Evolutionary conservation across 352 stramenopile species (phyloP), one percentile per base, ranked within the genome.

Genomic region (Thraustochytrium striatum): DNA sequence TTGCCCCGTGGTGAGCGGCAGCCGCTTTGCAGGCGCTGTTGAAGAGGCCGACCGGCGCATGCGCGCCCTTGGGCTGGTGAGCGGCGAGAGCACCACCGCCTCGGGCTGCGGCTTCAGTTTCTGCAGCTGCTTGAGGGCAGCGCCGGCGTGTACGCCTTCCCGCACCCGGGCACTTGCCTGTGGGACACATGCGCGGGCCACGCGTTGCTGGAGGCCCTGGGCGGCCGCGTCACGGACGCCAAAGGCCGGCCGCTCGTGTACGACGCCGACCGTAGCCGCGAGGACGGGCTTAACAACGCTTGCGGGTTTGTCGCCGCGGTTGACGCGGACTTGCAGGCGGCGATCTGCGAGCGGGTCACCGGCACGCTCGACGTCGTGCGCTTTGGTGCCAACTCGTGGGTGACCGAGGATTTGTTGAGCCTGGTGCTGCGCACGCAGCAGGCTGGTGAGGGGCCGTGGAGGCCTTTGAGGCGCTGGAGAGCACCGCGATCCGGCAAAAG

Each of bases 141-240:
- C 5, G 65, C 36, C 16, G 65, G 65, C 5, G 11, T 75, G n/a
- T 75, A 75, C 39, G 21, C 65, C 1, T 75, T 62, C 47, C 65
- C 65, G 21, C 44, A 32, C 0, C 21, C 39, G 19, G 65, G 65
- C 44, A 61, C 52, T 13, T 75, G 52, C 50, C 28, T 16, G 25
- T 75, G 65, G 65, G 65, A 75, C 65, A 62, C 52, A 11, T 75
- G 65, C 50, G 65, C 65, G 5, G 44, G 65, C 21, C 41, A 30
- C 5, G 65, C 65, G 19, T 43, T 75, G n/a, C 19, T 75, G 8
- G n/a, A 55, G 1, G 65, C 65, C 41, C 65, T 38, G 3, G 65
- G 65, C 25, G 65, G 65, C 11, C 11, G 30, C n/a, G 52, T 75
- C 13, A 2, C n/a, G 11, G 36, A 75, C 36, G 16, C 19, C 25